phyloP scores from a whole-genome alignment of 2,329 filamentous ascomycete genomes.

The Colletotrichum filicis region DNA sequence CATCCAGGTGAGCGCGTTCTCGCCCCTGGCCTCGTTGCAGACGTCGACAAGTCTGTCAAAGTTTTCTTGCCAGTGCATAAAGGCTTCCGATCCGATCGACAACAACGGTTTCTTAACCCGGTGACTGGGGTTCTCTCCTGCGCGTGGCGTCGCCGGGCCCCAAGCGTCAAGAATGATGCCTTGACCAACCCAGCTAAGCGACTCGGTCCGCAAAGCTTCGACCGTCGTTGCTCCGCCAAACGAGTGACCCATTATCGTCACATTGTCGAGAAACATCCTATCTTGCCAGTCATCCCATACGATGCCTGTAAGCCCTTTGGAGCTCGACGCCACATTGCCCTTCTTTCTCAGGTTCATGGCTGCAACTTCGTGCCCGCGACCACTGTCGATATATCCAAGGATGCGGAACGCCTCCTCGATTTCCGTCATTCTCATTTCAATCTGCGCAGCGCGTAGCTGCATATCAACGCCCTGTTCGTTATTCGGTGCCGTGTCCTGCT shows the following conservation, averaged over 20 bases:
- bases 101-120: constrained; percentile 65
- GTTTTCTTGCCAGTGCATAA: constrained; percentile 76
- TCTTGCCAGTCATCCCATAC: constrained; percentile 67
- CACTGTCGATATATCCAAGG: constrained; percentile 64
- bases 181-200: constrained; percentile 68
- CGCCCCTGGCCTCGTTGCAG: constrained; percentile 64
- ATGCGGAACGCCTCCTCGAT: constrained; percentile 71
- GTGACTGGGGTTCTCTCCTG: constrained; percentile 54
- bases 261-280: constrained; percentile 62
- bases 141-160: constrained; percentile 61
- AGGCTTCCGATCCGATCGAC: constrained; percentile 74
- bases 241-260: constrained; percentile 73
- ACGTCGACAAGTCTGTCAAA: constrained; percentile 67
- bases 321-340: constrained; percentile 69
- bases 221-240: constrained; percentile 74
- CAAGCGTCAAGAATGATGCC: constrained; percentile 76
- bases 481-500: constrained; percentile 60
- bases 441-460: constrained; percentile 69
- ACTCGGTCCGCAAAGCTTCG: constrained; percentile 65
- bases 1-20: constrained; percentile 60
- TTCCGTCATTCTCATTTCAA: constrained; percentile 71
- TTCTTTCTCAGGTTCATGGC: constrained; percentile 64
- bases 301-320: constrained; percentile 65
- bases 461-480: constrained; percentile 70
- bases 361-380: constrained; percentile 61